These are phyloP conservation scores for Chlamydomonas sp. DNA, from an alignment of 139 green algal genomes.

Conservation along the genomic window DNA sequence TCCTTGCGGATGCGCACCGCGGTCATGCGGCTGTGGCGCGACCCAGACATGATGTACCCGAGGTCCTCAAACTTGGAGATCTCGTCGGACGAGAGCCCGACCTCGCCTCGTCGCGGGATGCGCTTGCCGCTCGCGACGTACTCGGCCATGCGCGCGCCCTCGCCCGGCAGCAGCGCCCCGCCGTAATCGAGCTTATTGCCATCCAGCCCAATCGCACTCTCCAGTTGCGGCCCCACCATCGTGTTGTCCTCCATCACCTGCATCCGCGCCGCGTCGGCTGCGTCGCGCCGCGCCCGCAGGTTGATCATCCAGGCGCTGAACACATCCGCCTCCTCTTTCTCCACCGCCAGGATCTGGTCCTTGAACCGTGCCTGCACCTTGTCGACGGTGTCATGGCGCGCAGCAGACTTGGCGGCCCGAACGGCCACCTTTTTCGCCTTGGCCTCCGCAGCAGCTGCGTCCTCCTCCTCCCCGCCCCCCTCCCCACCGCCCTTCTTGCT, in stretches of 20 bases:
- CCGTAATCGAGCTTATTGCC: constrained; percentile 37
- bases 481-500: background rate
- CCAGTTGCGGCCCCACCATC: constrained; percentile 52
- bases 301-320: constrained; percentile 42
- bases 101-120: constrained; percentile 92
- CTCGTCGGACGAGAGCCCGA: constrained; percentile 78
- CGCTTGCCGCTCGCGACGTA: constrained; percentile 88
- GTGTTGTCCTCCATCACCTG: constrained; percentile 42
- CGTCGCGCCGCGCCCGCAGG: constrained; percentile 17
- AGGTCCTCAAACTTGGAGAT: constrained; percentile 86
- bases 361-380: background rate
- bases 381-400: background rate
- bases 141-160: constrained; percentile 73
- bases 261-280: constrained; percentile 25
- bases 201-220: background rate
- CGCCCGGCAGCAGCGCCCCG: constrained; percentile 48
- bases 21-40: constrained; percentile 92
- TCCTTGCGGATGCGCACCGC: constrained; percentile 93
- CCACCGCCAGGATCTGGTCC: constrained; percentile 3
- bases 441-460: background rate
- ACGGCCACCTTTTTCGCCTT: too few relatives aligned
- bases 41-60: constrained; percentile 96
- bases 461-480: background rate
- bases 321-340: constrained; percentile 45
- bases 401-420: background rate